These are phyloP conservation scores for Backusella circina DNA, from an alignment of 192 early-diverging fungal genomes.

Conservation along the genomic window DNA sequence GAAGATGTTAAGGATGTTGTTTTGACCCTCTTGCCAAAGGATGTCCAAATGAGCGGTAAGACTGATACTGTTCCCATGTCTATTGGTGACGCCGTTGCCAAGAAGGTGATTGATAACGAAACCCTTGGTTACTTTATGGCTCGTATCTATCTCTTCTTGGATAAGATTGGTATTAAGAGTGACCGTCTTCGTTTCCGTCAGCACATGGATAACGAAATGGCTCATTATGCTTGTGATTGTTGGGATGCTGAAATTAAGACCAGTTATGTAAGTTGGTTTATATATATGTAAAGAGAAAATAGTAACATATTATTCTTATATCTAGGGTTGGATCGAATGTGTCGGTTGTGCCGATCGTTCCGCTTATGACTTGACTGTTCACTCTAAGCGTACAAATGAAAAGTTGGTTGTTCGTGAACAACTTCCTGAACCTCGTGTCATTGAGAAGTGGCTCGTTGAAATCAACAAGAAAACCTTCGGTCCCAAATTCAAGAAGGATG, in stretches of 20 bases:
- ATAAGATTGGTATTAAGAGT: slow-evolving; percentile 84
- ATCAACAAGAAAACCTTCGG: slow-evolving; percentile 95
- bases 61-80: slow-evolving; percentile 65
- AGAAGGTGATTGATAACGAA: slow-evolving; percentile 90
- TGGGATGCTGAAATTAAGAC: slow-evolving; percentile 98
- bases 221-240: slow-evolving; percentile 97
- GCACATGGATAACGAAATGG: slow-evolving; percentile 99
- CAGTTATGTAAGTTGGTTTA: slow-evolving; percentile 58
- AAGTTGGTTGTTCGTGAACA: slow-evolving; percentile 92
- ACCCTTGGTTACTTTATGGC: slow-evolving; percentile 98
- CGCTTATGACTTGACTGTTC: slow-evolving; percentile 94
- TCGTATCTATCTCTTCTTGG: slow-evolving; percentile 90
- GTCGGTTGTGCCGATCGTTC: slow-evolving; percentile 99
- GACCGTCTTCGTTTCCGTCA: slow-evolving; percentile 92
- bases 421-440: slow-evolving; percentile 76
- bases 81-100: slow-evolving; percentile 90
- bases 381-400: slow-evolving; percentile 84
- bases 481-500: slow-evolving; percentile 87
- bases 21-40: slow-evolving; percentile 74
- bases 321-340: slow-evolving; percentile 97
- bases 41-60: slow-evolving; percentile 74
- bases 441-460: slow-evolving; percentile 77
- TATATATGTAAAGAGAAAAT: background rate
- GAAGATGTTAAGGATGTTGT: slow-evolving; percentile 75
- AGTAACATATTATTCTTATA: background rate